phyloP scores from a whole-genome alignment of 345 rosid genomes.

The Orychophragmus violaceus region DNA sequence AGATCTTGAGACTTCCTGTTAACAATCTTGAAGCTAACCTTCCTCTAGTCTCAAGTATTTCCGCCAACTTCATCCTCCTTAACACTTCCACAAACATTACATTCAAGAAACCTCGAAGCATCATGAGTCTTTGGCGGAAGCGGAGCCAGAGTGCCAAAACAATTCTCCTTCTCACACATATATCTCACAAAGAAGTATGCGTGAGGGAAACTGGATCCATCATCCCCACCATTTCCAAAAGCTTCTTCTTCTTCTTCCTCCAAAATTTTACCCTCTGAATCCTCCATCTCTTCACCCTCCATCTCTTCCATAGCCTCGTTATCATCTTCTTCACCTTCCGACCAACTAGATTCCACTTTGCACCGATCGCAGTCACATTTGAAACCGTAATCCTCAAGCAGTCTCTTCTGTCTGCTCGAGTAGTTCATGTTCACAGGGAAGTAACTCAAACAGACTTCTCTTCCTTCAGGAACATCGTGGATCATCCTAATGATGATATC shows the following conservation, averaged over 20 bases:
- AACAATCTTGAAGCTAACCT: neutral
- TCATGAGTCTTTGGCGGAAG: conserved; percentile 38
- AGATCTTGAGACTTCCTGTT: neutral
- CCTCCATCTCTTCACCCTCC: conserved; percentile 31
- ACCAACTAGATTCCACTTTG: conserved; percentile 87
- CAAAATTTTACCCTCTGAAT: conserved; percentile 20
- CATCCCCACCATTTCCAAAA: conserved; percentile 20
- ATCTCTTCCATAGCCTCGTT: conserved; percentile 31
- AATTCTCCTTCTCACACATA: conserved; percentile 60
- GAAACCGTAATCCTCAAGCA: conserved; percentile 76
- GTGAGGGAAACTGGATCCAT: conserved; percentile 51
- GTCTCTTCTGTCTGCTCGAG: conserved; percentile 47
- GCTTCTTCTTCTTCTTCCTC: conserved; percentile 13
- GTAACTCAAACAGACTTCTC: conserved; percentile 87
- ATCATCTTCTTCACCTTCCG: conserved; percentile 50
- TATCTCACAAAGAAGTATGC: conserved; percentile 76
- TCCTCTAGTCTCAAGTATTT: neutral
- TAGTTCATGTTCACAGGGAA: conserved; percentile 78
- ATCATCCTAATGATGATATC: conserved; percentile 73
- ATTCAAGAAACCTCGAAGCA: conserved; percentile 54
- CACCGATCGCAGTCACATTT: conserved; percentile 76
- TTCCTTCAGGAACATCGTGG: conserved; percentile 74
- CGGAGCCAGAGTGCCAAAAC: conserved; percentile 82
- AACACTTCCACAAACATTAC: conserved; percentile 75
- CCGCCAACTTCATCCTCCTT: conserved; percentile 38